Evolutionary conservation across 148 eudicot genomes (phyloP).

Genomic region (Spergularia bocconei): DNA sequence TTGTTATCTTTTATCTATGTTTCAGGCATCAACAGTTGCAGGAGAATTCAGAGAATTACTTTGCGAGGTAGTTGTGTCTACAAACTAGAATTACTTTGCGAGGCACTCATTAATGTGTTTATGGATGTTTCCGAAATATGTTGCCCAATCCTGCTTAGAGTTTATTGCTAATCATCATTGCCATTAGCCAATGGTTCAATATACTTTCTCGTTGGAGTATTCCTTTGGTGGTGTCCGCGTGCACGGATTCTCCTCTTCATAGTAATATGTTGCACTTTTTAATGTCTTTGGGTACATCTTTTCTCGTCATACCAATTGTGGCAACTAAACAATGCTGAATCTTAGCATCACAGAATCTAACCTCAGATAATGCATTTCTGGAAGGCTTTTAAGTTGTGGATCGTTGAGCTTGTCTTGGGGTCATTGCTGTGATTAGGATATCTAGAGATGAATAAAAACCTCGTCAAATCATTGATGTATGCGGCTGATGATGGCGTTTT

Average conservation of each 20-base stretch:
- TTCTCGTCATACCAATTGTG: not conserved
- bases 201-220: not conserved
- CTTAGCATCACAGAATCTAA: not conserved
- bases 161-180: not conserved
- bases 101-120: not conserved
- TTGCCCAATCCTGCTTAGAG: not conserved
- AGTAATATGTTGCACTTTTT: not conserved
- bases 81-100: not conserved
- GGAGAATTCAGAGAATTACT: slow-evolving; percentile 17
- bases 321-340: not conserved
- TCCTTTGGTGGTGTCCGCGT: not conserved
- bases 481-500: not conserved
- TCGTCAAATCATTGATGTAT: not conserved
- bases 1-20: not conserved
- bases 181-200: not conserved
- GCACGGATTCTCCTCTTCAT: not conserved
- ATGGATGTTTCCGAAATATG: not conserved
- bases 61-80: slow-evolving; percentile 16
- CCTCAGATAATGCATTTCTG: too few species aligned
- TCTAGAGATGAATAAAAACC: not conserved
- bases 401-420: not conserved
- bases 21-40: slow-evolving; percentile 20
- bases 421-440: not conserved
- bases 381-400: not conserved
- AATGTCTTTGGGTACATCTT: not conserved